These are phyloP conservation scores for Phaeotremella skinneri DNA, from an alignment of 768 basidiomycete genomes.

Conservation along the genomic window DNA sequence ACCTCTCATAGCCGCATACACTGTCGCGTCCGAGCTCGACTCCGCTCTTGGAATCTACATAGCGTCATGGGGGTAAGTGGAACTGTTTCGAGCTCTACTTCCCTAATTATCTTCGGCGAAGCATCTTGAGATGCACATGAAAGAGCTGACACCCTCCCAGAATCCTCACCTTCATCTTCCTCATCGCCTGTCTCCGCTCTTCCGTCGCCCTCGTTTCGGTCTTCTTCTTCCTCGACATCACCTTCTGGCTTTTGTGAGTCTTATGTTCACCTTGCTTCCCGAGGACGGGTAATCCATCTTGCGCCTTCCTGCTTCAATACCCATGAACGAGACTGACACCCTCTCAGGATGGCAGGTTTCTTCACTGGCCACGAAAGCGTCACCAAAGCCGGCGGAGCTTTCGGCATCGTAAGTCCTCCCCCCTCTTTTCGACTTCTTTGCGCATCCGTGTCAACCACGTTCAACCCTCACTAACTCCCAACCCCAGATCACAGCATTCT, in stretches of 20 bases:
- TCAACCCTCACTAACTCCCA: not conserved
- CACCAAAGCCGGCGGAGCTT: conserved; percentile 50
- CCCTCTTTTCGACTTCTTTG: not conserved
- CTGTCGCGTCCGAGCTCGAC: conserved; percentile 21
- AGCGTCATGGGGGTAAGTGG: conserved; percentile 30
- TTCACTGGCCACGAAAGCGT: conserved; percentile 45
- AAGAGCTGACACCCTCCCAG: conserved; percentile 2
- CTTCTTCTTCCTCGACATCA: conserved; percentile 60
- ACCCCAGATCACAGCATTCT: conserved; percentile 44
- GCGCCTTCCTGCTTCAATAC: not conserved
- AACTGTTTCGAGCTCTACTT: too few species aligned
- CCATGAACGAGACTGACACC: conserved; percentile 1
- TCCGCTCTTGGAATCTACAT: conserved; percentile 46
- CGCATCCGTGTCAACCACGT: too few species aligned
- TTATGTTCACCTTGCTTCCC: too few species aligned
- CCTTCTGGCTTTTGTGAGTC: conserved; percentile 52
- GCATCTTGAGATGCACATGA: too few species aligned
- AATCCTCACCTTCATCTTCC: conserved; percentile 48
- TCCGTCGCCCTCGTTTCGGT: conserved; percentile 58
- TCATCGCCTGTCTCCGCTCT: conserved; percentile 58
- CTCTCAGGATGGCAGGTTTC: conserved; percentile 50
- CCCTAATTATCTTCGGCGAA: too few species aligned
- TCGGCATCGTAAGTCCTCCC: conserved; percentile 47
- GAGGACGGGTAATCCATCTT: not conserved
- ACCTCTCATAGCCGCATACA: conserved; percentile 26